These are phyloP conservation scores for Zygosaccharomyces pseudobailii DNA, from an alignment of 1,139 yeast genomes.

Conservation along the genomic window DNA sequence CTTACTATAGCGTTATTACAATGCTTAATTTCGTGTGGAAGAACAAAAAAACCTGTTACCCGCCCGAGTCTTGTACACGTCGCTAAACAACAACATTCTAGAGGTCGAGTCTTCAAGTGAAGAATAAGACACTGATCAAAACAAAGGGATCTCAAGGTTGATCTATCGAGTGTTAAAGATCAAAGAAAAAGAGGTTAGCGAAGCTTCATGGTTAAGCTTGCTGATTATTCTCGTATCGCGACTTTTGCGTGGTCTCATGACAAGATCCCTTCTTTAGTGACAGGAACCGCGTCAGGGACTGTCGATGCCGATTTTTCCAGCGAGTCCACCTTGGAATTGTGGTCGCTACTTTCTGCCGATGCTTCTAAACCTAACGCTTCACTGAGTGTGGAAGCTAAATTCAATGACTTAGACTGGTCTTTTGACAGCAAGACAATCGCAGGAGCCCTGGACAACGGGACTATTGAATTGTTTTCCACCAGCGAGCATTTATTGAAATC, in stretches of 20 bases:
- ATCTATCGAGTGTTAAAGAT: background rate
- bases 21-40: background rate
- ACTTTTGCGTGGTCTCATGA: conserved; percentile 94
- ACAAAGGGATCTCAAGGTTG: conserved; percentile 1
- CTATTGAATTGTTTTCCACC: conserved; percentile 62
- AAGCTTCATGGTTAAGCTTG: conserved; percentile 65
- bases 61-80: conserved; percentile 2
- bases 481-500: conserved; percentile 42
- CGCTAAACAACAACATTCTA: conserved; percentile 3
- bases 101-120: conserved; percentile 1
- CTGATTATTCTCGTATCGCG: conserved; percentile 80
- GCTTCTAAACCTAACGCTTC: conserved; percentile 49
- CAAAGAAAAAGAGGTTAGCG: background rate
- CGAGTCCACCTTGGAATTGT: conserved; percentile 67
- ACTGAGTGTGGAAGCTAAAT: conserved; percentile 50
- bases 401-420: conserved; percentile 87
- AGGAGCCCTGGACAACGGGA: conserved; percentile 85
- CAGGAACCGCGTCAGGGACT: conserved; percentile 94
- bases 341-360: conserved; percentile 56
- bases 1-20: background rate
- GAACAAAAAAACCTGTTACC: background rate
- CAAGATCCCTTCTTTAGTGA: conserved; percentile 67
- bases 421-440: conserved; percentile 65
- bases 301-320: conserved; percentile 84
- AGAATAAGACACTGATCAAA: conserved; percentile 1